phyloP scores from a whole-genome alignment of 106 monocot species.

The Hemerocallis citrina region DNA sequence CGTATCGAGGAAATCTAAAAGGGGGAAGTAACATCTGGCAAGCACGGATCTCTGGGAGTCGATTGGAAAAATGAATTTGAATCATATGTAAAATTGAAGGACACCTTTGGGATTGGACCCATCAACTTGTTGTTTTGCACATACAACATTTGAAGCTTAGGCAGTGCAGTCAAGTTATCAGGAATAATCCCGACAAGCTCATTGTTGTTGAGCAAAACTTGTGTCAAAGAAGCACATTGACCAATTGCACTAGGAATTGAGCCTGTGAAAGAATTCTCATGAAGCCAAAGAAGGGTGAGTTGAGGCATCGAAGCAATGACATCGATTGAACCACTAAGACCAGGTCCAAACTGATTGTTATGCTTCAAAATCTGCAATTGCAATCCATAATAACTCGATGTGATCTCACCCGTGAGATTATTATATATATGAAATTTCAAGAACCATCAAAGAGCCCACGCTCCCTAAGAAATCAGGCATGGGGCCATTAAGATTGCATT shows the following conservation, averaged over 20 bases:
- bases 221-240: constrained; percentile 13
- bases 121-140: constrained; percentile 30
- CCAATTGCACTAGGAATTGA: constrained; percentile 30
- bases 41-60: constrained; percentile 29
- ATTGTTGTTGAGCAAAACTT: constrained; percentile 38
- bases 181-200: constrained; percentile 37
- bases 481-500: constrained; percentile 40
- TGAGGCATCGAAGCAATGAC: constrained; percentile 32
- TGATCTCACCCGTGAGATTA: constrained; percentile 33
- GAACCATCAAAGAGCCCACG: constrained; percentile 24
- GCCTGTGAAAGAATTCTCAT: constrained; percentile 49
- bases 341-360: constrained; percentile 39
- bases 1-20: constrained; percentile 35
- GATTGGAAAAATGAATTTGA: constrained; percentile 26
- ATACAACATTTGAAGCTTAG: constrained; percentile 14
- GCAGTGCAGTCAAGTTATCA: constrained; percentile 14
- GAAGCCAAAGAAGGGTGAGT: constrained; percentile 37
- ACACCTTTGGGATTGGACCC: constrained; percentile 29
- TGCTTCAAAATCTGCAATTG: constrained; percentile 34
- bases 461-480: constrained; percentile 45
- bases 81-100: constrained; percentile 18
- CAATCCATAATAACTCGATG: constrained; percentile 24
- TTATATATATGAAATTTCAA: constrained; percentile 49
- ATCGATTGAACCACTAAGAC: constrained; percentile 33
- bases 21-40: constrained; percentile 33